A percentile compares a stretch with the other conserved stretches of the same genome.
These are phyloP conservation scores for Nosema granulosis DNA, from an alignment of 371 early-diverging fungal species.

Conservation along the genomic window DNA sequence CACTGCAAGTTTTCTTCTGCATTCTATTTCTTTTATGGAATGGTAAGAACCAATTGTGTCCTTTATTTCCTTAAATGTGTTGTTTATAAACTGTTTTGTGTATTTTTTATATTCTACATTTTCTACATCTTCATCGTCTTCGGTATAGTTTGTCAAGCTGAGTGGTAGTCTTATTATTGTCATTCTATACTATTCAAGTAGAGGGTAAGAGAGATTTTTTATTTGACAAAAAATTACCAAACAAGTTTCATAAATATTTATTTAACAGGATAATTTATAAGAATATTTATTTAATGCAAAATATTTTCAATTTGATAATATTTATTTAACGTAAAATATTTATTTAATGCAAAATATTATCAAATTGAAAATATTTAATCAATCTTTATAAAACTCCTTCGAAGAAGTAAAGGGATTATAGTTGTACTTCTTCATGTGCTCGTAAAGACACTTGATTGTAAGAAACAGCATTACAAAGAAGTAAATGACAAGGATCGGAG, in stretches of 20 bases:
- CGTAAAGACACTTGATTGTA: slow-evolving; percentile 86
- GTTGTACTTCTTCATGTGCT: slow-evolving; percentile 91
- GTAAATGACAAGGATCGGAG: slow-evolving; percentile 75
- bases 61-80: slow-evolving; percentile 32
- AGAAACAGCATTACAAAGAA: slow-evolving; percentile 83
- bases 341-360: background rate
- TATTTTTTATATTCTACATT: slow-evolving; percentile 22
- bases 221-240: no score
- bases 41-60: slow-evolving; percentile 6
- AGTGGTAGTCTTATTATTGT: background rate
- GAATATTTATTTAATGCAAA: background rate
- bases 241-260: no score
- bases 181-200: no score
- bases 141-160: background rate
- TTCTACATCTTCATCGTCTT: background rate
- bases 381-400: slow-evolving; percentile 73
- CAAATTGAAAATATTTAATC: background rate
- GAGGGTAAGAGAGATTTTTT: no score
- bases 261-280: no score
- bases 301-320: background rate
- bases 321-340: no score
- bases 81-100: slow-evolving; percentile 15
- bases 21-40: slow-evolving; percentile 16
- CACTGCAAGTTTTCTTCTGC: slow-evolving; percentile 24
- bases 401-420: slow-evolving; percentile 91